Conservation (phyloP, 164 flowering plant species). For the Cinnamomum chago region DNA sequence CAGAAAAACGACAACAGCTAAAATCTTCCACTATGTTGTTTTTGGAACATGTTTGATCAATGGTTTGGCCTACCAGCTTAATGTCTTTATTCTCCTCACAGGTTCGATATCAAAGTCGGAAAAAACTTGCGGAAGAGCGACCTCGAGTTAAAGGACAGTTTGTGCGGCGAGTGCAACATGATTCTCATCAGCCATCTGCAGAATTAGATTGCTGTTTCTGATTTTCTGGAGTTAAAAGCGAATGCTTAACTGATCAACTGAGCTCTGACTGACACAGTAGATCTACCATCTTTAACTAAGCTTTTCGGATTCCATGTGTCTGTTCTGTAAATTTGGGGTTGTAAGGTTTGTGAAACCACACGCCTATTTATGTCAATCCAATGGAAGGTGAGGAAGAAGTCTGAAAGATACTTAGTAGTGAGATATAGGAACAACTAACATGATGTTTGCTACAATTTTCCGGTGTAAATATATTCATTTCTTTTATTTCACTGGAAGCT, state of each 20-base stretch:
- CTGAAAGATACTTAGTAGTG: no score
- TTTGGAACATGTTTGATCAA: neutral
- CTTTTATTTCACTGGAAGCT: neutral
- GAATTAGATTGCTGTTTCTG: conserved; percentile 7
- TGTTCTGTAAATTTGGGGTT: neutral
- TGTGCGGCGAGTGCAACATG: conserved; percentile 56
- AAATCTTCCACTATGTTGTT: no score
- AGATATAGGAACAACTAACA: neutral
- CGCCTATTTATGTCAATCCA: neutral
- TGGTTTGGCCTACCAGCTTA: neutral
- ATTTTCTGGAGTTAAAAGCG: neutral
- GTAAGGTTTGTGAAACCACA: neutral
- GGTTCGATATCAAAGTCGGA: conserved; percentile 93
- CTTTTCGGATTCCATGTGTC: neutral
- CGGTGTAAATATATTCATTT: no score
- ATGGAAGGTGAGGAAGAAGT: neutral
- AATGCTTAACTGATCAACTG: neutral
- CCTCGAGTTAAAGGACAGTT: conserved; percentile 91
- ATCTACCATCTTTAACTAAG: neutral
- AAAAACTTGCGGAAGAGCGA: conserved; percentile 85
- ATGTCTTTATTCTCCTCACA: conserved; percentile 20
- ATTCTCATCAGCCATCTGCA: conserved; percentile 9
- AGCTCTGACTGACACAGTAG: no score
- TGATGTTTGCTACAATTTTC: no score
- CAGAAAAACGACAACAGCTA: neutral